A percentile compares a stretch with the other conserved stretches of the same genome.
These are phyloP conservation scores for Ophiocordyceps camponoti-floridani DNA, from an alignment of 2,329 filamentous ascomycete genomes.

Conservation along the genomic window DNA sequence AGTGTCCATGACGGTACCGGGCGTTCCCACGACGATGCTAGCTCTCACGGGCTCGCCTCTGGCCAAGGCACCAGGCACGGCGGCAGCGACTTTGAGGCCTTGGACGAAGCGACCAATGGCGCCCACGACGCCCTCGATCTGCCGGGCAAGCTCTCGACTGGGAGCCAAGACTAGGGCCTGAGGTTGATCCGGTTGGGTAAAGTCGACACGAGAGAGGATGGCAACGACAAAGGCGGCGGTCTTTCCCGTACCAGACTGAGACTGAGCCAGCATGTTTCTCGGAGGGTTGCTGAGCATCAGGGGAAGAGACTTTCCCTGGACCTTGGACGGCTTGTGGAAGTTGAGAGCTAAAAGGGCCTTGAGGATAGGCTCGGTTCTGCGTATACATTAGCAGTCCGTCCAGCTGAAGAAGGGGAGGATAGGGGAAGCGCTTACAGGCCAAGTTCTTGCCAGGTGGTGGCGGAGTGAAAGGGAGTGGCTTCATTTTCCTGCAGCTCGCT, in stretches of 20 bases:
- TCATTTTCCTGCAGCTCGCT: slow-evolving; percentile 76
- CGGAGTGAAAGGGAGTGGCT: slow-evolving; percentile 74
- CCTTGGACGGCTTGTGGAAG: slow-evolving; percentile 92
- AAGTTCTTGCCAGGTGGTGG: slow-evolving; percentile 68
- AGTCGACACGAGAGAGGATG: slow-evolving; percentile 72
- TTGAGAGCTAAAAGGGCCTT: slow-evolving; percentile 65
- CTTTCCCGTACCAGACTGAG: slow-evolving; percentile 97
- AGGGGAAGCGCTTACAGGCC: slow-evolving; percentile 40
- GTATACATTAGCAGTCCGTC: slow-evolving; percentile 1
- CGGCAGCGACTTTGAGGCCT: slow-evolving; percentile 58
- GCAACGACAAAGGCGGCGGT: slow-evolving; percentile 93
- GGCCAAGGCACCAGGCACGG: slow-evolving; percentile 61
- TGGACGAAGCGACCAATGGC: slow-evolving; percentile 73
- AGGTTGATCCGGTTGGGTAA: slow-evolving; percentile 46
- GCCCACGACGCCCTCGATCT: slow-evolving; percentile 74
- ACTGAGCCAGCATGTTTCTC: slow-evolving; percentile 89
- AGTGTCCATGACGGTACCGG: slow-evolving; percentile 80
- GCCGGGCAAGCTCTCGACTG: slow-evolving; percentile 82
- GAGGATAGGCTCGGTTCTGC: slow-evolving; percentile 38
- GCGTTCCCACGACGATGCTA: slow-evolving; percentile 80
- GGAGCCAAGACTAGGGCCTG: slow-evolving; percentile 84
- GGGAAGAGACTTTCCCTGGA: slow-evolving; percentile 87
- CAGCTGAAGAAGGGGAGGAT: background rate
- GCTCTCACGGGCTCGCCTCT: slow-evolving; percentile 52
- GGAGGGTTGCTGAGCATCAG: slow-evolving; percentile 77